phyloP scores from a whole-genome alignment of 1,284 basidiomycete species.

The Ceratobasidium sp. region DNA sequence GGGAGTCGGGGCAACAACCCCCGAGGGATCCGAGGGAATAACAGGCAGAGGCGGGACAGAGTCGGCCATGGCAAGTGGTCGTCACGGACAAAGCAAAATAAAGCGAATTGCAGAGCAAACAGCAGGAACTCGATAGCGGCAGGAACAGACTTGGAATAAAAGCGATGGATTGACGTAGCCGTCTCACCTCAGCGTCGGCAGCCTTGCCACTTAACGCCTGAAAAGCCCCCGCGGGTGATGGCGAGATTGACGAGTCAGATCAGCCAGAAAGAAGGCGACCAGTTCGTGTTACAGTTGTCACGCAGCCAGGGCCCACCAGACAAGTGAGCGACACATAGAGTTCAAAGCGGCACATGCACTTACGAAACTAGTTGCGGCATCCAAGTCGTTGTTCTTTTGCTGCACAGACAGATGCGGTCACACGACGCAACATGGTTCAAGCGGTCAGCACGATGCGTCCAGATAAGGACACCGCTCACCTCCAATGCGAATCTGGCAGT shows the following conservation, averaged over 20 bases:
- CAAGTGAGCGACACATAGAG: background rate
- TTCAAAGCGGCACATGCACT: background rate
- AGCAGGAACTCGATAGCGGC: background rate
- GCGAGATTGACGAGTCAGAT: slow-evolving; percentile 25
- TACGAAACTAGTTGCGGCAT: slow-evolving; percentile 22
- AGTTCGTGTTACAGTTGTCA: slow-evolving; percentile 28
- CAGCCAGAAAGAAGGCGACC: background rate
- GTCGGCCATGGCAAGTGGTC: slow-evolving; percentile 22
- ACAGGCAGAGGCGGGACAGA: background rate
- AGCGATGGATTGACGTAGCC: background rate
- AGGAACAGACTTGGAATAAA: background rate
- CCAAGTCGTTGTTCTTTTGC: slow-evolving; percentile 27
- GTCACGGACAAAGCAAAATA: slow-evolving; percentile 1
- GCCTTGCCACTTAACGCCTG: slow-evolving; percentile 35
- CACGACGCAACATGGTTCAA: background rate
- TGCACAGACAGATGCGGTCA: slow-evolving; percentile 4
- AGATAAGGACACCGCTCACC: background rate
- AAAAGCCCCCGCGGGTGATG: slow-evolving; percentile 6
- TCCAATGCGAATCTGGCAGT: slow-evolving; percentile 22
- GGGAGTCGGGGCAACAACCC: slow-evolving; percentile 18
- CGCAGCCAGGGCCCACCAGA: slow-evolving; percentile 15
- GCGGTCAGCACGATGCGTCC: background rate
- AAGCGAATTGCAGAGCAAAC: background rate
- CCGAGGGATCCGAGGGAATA: slow-evolving; percentile 1
- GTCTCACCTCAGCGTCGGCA: slow-evolving; percentile 31